Percentiles rank a stretch among this genome's conserved stretches.
These are phyloP conservation scores for Narthecium ossifragum DNA, from an alignment of 106 monocot species.

Conservation along the genomic window DNA sequence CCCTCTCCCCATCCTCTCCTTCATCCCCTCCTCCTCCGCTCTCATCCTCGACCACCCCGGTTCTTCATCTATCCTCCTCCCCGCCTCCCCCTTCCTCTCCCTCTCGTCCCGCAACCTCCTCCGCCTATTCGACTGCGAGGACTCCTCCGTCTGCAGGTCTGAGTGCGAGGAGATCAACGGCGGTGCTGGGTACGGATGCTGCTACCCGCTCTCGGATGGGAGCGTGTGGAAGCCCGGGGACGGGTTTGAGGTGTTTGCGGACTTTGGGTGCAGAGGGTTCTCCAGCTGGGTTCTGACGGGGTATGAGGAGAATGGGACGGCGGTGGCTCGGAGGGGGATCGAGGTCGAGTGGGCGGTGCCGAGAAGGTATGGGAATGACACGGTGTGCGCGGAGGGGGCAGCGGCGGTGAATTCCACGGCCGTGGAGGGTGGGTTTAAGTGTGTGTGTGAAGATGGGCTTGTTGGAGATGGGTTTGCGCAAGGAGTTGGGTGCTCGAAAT, in stretches of 20 bases:
- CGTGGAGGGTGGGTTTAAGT: conserved; percentile 54
- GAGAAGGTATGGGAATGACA: conserved; percentile 17
- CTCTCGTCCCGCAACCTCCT: conserved; percentile 53
- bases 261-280: conserved; percentile 82
- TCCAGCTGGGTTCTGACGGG: conserved; percentile 60
- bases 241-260: conserved; percentile 45
- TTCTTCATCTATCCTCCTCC: conserved; percentile 15
- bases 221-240: conserved; percentile 67
- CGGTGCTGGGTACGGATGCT: conserved; percentile 32
- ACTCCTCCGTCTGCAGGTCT: conserved; percentile 66
- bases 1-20: conserved; percentile 39
- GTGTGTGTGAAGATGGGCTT: conserved; percentile 40
- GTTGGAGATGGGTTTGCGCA: conserved; percentile 66
- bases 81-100: conserved; percentile 28
- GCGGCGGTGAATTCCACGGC: conserved; percentile 52
- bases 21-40: conserved; percentile 35
- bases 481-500: conserved; percentile 71
- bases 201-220: conserved; percentile 74
- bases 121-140: conserved; percentile 83
- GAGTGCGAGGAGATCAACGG: conserved; percentile 24
- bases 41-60: conserved; percentile 62
- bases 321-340: conserved; percentile 34
- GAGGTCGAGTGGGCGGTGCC: conserved; percentile 93
- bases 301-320: neutral
- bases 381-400: conserved; percentile 51